A percentile compares a stretch with the other conserved stretches of the same genome.
Evolutionary conservation across 2,329 filamentous ascomycete species (phyloP).

Genomic region (Beauveria scarabaeidicola): DNA sequence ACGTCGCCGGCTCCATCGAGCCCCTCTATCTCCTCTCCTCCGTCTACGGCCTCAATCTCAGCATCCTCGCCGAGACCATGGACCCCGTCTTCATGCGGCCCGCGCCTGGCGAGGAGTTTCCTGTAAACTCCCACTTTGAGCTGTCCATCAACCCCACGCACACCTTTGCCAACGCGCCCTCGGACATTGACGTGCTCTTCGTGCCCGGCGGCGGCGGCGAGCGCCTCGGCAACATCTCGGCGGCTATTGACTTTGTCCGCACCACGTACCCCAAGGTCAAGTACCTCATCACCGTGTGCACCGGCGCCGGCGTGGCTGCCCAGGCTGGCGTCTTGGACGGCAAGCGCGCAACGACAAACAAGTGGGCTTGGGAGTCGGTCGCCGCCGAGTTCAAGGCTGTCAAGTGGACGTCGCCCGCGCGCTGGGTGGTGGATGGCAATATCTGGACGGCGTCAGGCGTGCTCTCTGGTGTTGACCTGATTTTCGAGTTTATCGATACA

Average conservation of each 20-base stretch:
- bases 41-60: constrained; percentile 25
- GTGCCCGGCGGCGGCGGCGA: constrained; percentile 53
- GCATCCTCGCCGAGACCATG: constrained; percentile 29
- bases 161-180: constrained; percentile 43
- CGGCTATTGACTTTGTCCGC: constrained; percentile 32
- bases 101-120: constrained; percentile 12
- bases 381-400: constrained; percentile 38
- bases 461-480: constrained; percentile 13
- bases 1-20: constrained; percentile 38
- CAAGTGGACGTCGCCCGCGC: constrained; percentile 49
- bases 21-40: constrained; percentile 31
- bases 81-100: constrained; percentile 30
- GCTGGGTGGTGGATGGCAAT: constrained; percentile 58
- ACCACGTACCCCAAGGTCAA: constrained; percentile 36
- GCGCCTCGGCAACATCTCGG: constrained; percentile 17
- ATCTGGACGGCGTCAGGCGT: constrained; percentile 55
- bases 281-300: constrained; percentile 58
- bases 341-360: constrained; percentile 56
- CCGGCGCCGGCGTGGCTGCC: constrained; percentile 50
- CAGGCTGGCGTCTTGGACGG: constrained; percentile 51
- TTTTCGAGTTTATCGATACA: constrained; percentile 15
- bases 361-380: constrained; percentile 42
- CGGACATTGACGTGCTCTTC: constrained; percentile 46
- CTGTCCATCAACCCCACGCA: constrained; percentile 31
- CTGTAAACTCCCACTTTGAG: constrained; percentile 21